Evolutionary conservation across 108 stramenopile genomes (phyloP), one percentile per base, ranked within the genome.

Genomic region (Stephanodiscus minutulus): DNA sequence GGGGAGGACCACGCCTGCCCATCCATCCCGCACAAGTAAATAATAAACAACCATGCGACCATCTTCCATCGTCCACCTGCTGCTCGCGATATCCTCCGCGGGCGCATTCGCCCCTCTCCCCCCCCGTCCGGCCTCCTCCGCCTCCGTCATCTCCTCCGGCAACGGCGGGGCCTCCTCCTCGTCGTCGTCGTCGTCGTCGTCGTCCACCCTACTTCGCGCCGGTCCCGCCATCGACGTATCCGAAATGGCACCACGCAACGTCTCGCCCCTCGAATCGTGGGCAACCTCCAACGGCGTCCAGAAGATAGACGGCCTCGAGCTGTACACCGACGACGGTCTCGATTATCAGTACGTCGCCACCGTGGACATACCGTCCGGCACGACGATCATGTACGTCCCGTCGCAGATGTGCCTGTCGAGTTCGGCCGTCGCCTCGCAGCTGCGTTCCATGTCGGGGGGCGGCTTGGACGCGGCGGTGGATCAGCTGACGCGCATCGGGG

Each of bases 281-380:
- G 66, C 64, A 21, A 56, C 60, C 15, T 27, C 56, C 22, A 62
- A 68, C 37, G 82, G 82, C 22, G 72, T 78, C 1, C 82, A 82
- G 64, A 77, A 64, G 39, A 47, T 78, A 21, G 77, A 71, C 4
- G 72, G 82, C 7, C 24, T 82, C n/a, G 31, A 82, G 56, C 66
- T 82, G 11, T 78, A 73, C 67, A 36, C 69, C 39, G 77, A 78
- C 63, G 77, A 82, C 41, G 77, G 77, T 24, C 22, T 55, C 9
- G 82, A 78, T 59, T 71, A 27, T 8, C 72, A 73, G 31, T 54
- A 61, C 36, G 52, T 78, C 20, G 78, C 82, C 31, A 82, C 82
- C 11, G 72, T 33, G 3, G 77, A 78, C 39, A 74, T 82, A 28
- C 73, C 82, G 29, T 61, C 74, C 0, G 82, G 82, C 2, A 73